Conservation (phyloP, 2,329 filamentous ascomycete genomes). For the Microthyrium microscopicum region DNA sequence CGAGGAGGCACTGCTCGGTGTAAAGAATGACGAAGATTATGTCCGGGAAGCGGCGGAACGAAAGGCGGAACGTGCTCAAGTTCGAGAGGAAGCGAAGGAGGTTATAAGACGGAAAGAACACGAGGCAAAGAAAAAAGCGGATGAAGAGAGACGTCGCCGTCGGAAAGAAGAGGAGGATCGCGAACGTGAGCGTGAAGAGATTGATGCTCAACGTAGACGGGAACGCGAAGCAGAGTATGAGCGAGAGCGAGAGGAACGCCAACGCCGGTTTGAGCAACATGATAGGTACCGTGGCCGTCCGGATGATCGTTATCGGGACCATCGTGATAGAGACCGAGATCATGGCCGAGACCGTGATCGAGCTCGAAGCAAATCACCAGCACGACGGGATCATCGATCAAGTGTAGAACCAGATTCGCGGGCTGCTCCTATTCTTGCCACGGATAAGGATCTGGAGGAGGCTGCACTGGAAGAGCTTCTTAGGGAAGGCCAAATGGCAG, state of each 20-base stretch:
- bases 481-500: conserved; percentile 36
- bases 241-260: conserved; percentile 22
- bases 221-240: conserved; percentile 31
- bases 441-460: conserved; percentile 38
- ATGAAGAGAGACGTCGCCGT: conserved; percentile 35
- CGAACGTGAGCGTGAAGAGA: conserved; percentile 30
- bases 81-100: conserved; percentile 42
- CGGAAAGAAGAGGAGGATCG: conserved; percentile 36
- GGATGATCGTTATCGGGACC: conserved; percentile 29
- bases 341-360: conserved; percentile 12
- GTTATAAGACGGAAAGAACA: conserved; percentile 39
- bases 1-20: conserved; percentile 46
- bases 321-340: conserved; percentile 8
- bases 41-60: conserved; percentile 47
- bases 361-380: conserved; percentile 11
- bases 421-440: conserved; percentile 1
- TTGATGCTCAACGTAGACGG: conserved; percentile 18
- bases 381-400: conserved; percentile 11
- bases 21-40: conserved; percentile 61
- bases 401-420: conserved; percentile 3
- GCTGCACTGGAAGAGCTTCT: conserved; percentile 36
- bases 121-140: conserved; percentile 28
- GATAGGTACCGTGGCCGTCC: conserved; percentile 28
- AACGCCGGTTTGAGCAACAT: conserved; percentile 16
- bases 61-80: conserved; percentile 42